Conservation (phyloP, 1,139 yeast species). For the Saccharomycopsis phalli region DNA sequence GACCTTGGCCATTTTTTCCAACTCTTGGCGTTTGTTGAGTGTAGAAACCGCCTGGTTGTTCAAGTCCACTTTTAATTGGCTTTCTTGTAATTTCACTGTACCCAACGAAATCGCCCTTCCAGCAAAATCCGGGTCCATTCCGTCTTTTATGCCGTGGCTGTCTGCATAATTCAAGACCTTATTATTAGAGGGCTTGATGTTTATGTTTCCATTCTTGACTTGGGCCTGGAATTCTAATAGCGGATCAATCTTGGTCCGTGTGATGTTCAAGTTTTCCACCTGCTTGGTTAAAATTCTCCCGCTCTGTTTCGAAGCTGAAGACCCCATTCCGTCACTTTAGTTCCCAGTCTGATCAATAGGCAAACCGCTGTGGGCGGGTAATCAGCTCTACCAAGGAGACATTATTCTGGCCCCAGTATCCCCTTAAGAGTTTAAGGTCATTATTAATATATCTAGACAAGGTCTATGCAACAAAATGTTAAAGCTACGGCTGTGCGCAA, state of each 20-base stretch:
- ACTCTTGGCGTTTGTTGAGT: constrained; percentile 10
- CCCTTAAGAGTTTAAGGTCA: no score
- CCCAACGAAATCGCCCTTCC: constrained; percentile 19
- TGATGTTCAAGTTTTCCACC: not conserved
- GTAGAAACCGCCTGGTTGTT: constrained; percentile 16
- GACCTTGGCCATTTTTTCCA: constrained; percentile 13
- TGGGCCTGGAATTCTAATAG: constrained; percentile 7
- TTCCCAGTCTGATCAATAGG: no score
- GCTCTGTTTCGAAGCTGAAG: constrained; percentile 15
- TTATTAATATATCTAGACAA: no score
- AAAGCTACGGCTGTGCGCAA: no score
- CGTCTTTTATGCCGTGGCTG: constrained; percentile 12
- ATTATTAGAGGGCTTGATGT: not conserved
- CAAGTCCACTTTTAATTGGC: constrained; percentile 10
- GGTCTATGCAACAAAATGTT: no score
- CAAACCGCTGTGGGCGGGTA: no score
- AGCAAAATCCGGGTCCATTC: constrained; percentile 15
- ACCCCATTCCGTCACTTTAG: constrained; percentile 9
- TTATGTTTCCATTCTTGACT: not conserved
- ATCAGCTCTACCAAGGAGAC: no score
- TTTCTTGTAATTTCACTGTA: constrained; percentile 10
- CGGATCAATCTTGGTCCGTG: constrained; percentile 15
- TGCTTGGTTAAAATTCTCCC: constrained; percentile 12
- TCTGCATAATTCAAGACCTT: not conserved
- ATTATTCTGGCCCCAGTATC: no score